phyloP scores from a whole-genome alignment of 208 protist species.

The Acanthamoeba quina region DNA sequence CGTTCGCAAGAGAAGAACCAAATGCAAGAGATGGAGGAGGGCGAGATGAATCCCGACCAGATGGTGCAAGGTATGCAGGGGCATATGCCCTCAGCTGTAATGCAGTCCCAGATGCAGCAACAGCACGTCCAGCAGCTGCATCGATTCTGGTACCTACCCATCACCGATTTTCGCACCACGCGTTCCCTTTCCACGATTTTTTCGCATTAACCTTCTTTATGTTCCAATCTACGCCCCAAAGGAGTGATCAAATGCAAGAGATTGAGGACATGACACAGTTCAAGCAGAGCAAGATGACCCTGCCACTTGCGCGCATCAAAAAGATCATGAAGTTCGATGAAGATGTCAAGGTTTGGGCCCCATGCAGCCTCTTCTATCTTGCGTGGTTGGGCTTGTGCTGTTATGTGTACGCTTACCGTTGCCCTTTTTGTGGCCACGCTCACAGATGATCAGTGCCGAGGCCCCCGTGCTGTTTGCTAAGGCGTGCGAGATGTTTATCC shows the following conservation, averaged over 20 bases:
- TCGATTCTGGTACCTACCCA: slow-evolving; percentile 24
- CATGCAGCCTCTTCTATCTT: not conserved
- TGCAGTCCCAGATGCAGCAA: slow-evolving; percentile 58
- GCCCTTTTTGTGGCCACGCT: not conserved
- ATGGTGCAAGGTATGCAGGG: slow-evolving; percentile 41
- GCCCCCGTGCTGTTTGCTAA: slow-evolving; percentile 87
- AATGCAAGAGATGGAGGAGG: slow-evolving; percentile 4
- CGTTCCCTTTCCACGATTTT: not conserved
- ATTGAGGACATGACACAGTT: slow-evolving; percentile 64
- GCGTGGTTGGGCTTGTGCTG: not conserved
- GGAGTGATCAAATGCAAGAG: slow-evolving; percentile 49
- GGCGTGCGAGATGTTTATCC: slow-evolving; percentile 90
- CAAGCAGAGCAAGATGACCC: slow-evolving; percentile 27
- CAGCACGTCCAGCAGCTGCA: slow-evolving; percentile 36
- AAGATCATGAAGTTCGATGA: slow-evolving; percentile 90
- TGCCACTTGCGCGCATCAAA: slow-evolving; percentile 89
- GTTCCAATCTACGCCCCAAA: not conserved
- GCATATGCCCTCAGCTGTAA: not conserved
- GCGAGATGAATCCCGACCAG: slow-evolving; percentile 12
- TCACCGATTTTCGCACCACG: not conserved
- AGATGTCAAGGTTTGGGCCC: slow-evolving; percentile 79
- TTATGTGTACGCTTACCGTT: not conserved
- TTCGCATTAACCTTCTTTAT: not conserved
- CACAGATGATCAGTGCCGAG: slow-evolving; percentile 84
- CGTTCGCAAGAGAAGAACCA: not conserved